Conservation (phyloP, 208 protist genomes). For the Wallacemonas rigidus region DNA sequence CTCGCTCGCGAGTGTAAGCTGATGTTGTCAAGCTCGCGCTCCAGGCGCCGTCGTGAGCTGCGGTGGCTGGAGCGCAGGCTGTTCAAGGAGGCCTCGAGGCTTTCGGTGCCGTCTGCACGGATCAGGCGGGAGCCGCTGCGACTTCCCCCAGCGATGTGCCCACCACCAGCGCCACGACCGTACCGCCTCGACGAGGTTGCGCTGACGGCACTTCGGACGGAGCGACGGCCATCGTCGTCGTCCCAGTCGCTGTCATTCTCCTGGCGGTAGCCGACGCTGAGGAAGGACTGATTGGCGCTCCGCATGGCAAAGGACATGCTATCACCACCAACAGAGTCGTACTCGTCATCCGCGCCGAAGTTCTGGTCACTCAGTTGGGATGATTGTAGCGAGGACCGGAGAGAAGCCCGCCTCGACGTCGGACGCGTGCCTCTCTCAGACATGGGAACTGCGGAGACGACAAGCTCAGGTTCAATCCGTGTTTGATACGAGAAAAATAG, state of each 20-base stretch:
- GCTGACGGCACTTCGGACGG: conserved; percentile 7
- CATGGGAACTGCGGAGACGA: neutral
- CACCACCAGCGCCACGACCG: too few species aligned
- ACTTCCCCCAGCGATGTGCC: neutral
- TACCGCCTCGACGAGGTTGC: neutral
- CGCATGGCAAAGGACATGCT: conserved; percentile 17
- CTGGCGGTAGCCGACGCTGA: conserved; percentile 8
- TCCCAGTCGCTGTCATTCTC: conserved; percentile 16
- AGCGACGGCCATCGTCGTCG: conserved; percentile 13
- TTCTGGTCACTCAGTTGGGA: conserved; percentile 9
- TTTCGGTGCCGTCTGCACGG: conserved; percentile 9
- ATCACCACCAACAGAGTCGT: neutral
- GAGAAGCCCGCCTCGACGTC: neutral
- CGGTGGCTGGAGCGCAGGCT: conserved; percentile 14
- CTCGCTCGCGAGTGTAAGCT: conserved; percentile 10
- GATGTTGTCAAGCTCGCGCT: neutral
- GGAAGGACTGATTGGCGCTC: conserved; percentile 10
- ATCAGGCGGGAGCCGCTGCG: neutral
- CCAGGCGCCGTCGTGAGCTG: conserved; percentile 1
- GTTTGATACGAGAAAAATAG: too few species aligned
- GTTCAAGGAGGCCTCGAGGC: conserved; percentile 5
- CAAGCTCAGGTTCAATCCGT: too few species aligned
- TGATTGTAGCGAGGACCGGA: conserved; percentile 14
- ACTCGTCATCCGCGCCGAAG: conserved; percentile 3
- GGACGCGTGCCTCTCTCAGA: neutral